A percentile compares a stretch with the other conserved stretches of the same genome.
Conservation (phyloP, 345 rosid species). For the Aethionema arabicum region DNA sequence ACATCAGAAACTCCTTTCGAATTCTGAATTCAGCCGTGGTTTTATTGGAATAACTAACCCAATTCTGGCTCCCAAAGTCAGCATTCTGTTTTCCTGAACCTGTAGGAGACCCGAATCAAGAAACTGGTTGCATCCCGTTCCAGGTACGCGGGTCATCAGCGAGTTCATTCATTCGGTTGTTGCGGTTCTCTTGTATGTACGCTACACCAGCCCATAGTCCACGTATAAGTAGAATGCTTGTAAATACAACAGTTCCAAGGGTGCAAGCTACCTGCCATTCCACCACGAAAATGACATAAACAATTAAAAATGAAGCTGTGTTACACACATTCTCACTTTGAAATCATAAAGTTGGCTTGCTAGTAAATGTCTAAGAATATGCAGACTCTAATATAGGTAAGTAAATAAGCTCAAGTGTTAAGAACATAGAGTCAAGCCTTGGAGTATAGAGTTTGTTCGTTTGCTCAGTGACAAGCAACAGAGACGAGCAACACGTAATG, state of each 20-base stretch:
- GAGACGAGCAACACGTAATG: too few species aligned
- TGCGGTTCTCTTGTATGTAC: slow-evolving; percentile 37
- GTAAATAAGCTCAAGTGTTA: slow-evolving; percentile 13
- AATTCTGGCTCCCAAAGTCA: slow-evolving; percentile 15
- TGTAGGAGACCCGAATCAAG: slow-evolving; percentile 10
- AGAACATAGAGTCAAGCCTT: slow-evolving; percentile 5
- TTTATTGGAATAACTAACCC: slow-evolving; percentile 26
- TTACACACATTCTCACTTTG: not conserved
- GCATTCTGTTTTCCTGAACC: slow-evolving; percentile 1
- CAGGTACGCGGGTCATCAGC: slow-evolving; percentile 37
- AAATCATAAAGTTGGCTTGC: not conserved
- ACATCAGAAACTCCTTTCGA: slow-evolving; percentile 11
- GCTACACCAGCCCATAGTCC: slow-evolving; percentile 44
- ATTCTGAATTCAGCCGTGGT: slow-evolving; percentile 27
- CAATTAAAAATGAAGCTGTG: not conserved
- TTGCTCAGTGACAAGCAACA: too few species aligned
- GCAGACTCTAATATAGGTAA: too few species aligned
- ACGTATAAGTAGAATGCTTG: slow-evolving; percentile 40
- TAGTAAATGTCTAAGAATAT: not conserved
- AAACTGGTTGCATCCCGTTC: slow-evolving; percentile 37
- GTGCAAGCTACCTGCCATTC: slow-evolving; percentile 34
- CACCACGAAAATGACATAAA: slow-evolving; percentile 7
- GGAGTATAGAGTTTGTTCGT: not conserved
- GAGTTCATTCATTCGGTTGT: slow-evolving; percentile 38
- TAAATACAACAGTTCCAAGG: slow-evolving; percentile 40